Conservation (phyloP, 2,329 filamentous ascomycete species). For the Chaetomium olivaceum region DNA sequence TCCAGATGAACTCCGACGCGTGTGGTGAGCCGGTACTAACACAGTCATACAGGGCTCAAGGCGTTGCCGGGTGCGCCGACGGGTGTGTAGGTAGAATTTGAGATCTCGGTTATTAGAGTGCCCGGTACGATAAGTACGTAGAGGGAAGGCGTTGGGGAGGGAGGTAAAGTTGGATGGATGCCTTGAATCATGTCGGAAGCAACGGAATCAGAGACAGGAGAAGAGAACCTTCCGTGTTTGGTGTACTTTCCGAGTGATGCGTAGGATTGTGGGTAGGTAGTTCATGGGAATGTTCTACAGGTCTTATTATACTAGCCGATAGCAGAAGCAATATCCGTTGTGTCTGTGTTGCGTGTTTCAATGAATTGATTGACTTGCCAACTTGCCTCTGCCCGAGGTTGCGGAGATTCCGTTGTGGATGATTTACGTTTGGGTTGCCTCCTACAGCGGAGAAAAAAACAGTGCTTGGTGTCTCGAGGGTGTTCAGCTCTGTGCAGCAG, state of each 20-base stretch:
- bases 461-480: background rate
- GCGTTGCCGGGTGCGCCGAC: conserved; percentile 12
- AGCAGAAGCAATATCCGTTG: background rate
- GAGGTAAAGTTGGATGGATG: background rate
- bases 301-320: background rate
- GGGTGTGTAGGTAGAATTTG: background rate
- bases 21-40: background rate
- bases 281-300: background rate
- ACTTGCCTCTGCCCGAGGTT: background rate
- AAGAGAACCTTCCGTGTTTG: background rate
- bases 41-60: conserved; percentile 19
- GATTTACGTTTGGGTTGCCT: background rate
- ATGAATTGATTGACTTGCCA: too few relatives aligned
- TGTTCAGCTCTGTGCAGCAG: background rate
- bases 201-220: background rate
- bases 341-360: conserved; percentile 4
- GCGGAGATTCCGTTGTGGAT: background rate
- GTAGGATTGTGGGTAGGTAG: background rate
- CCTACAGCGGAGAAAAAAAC: background rate
- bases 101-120: background rate
- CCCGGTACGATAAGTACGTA: background rate
- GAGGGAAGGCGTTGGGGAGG: background rate
- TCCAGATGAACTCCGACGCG: background rate
- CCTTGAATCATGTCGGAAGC: background rate
- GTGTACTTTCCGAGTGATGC: background rate